Evolutionary conservation across 306 rosid genomes (phyloP).

Genomic region (Lathyrus sativus): DNA sequence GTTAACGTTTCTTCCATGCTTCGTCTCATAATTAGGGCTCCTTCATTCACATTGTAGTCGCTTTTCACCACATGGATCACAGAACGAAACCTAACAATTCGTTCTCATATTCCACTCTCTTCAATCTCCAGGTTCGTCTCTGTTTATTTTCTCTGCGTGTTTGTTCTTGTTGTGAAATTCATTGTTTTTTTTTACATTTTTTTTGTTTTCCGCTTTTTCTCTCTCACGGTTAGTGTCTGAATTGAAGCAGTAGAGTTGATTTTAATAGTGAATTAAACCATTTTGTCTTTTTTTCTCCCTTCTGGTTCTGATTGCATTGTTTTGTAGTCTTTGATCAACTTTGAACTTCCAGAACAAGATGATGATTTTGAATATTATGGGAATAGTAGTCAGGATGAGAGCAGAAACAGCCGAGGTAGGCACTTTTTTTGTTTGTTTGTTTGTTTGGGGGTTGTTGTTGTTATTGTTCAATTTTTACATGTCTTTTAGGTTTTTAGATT

Average conservation of each 20-base stretch:
- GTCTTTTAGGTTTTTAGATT: neutral
- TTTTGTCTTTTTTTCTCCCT: neutral
- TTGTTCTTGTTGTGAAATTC: constrained; percentile 24
- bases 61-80: constrained; percentile 62
- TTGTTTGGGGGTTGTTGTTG: neutral
- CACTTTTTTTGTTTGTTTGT: constrained; percentile 8
- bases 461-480: neutral
- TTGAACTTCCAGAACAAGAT: constrained; percentile 85
- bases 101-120: constrained; percentile 64
- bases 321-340: constrained; percentile 91
- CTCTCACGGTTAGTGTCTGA: neutral
- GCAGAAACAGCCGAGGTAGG: constrained; percentile 92
- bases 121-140: constrained; percentile 74
- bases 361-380: constrained; percentile 91
- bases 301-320: constrained; percentile 39
- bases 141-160: neutral
- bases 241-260: constrained; percentile 27
- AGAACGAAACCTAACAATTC: constrained; percentile 63
- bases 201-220: neutral
- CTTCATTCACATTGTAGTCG: constrained; percentile 32
- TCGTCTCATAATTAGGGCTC: constrained; percentile 30
- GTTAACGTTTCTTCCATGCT: constrained; percentile 43
- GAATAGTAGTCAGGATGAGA: constrained; percentile 99
- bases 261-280: no score
- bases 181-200: neutral